Conservation (phyloP, 2,329 filamentous ascomycete species). For the Fusarium hostae region DNA sequence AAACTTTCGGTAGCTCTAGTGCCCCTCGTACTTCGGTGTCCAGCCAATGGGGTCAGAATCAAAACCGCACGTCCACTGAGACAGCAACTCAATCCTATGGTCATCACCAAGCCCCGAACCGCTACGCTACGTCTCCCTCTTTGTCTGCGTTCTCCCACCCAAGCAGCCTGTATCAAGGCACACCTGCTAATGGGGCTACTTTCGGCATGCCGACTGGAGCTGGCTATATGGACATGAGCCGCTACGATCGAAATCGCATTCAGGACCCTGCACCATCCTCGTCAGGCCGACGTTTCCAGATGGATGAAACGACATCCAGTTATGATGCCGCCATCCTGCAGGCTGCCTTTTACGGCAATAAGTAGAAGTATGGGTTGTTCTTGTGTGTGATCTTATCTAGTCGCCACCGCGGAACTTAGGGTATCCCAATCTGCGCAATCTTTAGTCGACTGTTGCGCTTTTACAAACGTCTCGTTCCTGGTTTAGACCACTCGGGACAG, state of each 20-base stretch:
- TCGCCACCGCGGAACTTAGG: background rate
- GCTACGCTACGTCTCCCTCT: conserved; percentile 44
- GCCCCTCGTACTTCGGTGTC: conserved; percentile 48
- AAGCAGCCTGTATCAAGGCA: conserved; percentile 63
- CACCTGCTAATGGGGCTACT: conserved; percentile 49
- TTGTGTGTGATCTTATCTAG: background rate
- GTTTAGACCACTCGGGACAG: conserved; percentile 23
- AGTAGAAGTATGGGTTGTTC: conserved; percentile 24
- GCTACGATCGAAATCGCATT: conserved; percentile 25
- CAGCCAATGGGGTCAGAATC: conserved; percentile 47
- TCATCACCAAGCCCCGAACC: conserved; percentile 20
- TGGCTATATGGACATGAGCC: conserved; percentile 22
- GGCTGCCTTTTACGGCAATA: conserved; percentile 48
- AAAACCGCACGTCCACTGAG: conserved; percentile 31
- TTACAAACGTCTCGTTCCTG: conserved; percentile 17
- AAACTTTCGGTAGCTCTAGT: conserved; percentile 47
- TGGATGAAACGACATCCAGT: conserved; percentile 49
- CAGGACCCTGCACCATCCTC: conserved; percentile 32
- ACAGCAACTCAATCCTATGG: conserved; percentile 35
- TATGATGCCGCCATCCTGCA: conserved; percentile 52
- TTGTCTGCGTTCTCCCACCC: conserved; percentile 57
- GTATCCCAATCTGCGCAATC: background rate
- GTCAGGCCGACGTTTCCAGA: conserved; percentile 44
- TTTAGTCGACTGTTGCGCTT: background rate
- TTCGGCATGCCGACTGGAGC: conserved; percentile 28